Base-by-base conservation (phyloP, 2,329 filamentous ascomycete species). In the Xylaria sp. region DNA sequence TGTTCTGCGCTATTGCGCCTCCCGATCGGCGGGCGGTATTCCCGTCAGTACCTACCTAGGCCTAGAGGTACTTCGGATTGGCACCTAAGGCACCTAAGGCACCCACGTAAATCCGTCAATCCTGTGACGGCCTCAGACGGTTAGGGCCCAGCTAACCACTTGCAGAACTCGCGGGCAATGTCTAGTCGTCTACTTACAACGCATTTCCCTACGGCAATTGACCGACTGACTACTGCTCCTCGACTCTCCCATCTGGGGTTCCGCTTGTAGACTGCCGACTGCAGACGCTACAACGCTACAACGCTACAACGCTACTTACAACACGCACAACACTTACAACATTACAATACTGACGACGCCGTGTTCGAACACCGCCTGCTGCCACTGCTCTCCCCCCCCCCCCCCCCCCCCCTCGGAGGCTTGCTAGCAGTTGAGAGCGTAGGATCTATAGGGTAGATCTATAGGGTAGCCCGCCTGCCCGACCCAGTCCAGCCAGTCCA, bases 141-240 rank as follows among this genome's bases (percentile, higher is more conserved):
- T 52, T 61, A 56, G 58, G 58, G 53, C 53, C 53, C 17, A 47
- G 41, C 58, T 61, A 61, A 56, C 58, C 58, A 47, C 27, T 61
- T 61, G 40, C 40, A 61, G 52, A 56, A 48, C 38, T 13, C 23
- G n/a, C n/a, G n/a, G n/a, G n/a, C n/a, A 35, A 40, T 48, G 53
- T 37, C 21, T 11, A n/a, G n/a, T n/a, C n/a, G n/a, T n/a, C n/a
- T n/a, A n/a, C n/a, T n/a, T n/a, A n/a, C n/a, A n/a, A n/a, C n/a
- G n/a, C n/a, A n/a, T n/a, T n/a, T n/a, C n/a, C n/a, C 43, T 46
- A 25, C 15, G 43, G 43, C 29, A 48, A 33, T 48, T 48, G 17
- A 33, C 31, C 29, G 31, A 37, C 27, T 37, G 31, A 23, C 29
- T 13, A n/a, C 46, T 37, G 47, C 31, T 37, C 47, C 43, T 47